Conservation (phyloP, 2,329 filamentous ascomycete species). For the Epichloe uncinata region DNA sequence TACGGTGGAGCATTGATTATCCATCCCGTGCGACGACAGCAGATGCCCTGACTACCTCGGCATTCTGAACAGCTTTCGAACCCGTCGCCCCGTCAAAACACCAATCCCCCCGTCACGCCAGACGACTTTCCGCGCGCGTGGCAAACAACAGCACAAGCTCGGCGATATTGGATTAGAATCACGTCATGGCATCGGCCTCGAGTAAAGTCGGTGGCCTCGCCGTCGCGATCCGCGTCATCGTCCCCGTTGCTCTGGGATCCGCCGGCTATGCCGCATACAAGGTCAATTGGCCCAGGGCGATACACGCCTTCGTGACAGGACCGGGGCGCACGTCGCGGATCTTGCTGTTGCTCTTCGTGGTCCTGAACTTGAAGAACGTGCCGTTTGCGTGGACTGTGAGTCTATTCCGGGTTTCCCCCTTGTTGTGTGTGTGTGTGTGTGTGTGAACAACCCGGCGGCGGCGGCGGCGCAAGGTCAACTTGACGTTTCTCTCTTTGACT, state of each 20-base stretch:
- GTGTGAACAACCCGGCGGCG: background rate
- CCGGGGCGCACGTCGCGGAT: slow-evolving; percentile 41
- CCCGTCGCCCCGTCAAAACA: too few relatives aligned
- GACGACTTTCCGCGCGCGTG: too few relatives aligned
- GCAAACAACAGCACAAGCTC: background rate
- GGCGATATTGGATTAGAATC: background rate
- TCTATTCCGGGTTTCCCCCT: background rate
- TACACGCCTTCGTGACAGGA: slow-evolving; percentile 36
- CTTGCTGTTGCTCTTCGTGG: slow-evolving; percentile 38
- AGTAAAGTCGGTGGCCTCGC: slow-evolving; percentile 20
- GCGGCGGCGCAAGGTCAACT: background rate
- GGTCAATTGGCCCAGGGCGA: slow-evolving; percentile 26
- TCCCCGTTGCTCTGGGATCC: slow-evolving; percentile 28
- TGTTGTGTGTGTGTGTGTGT: background rate
- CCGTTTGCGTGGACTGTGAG: slow-evolving; percentile 66
- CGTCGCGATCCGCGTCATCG: slow-evolving; percentile 24
- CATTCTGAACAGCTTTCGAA: too few relatives aligned
- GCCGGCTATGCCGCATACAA: slow-evolving; percentile 34
- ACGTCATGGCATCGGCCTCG: slow-evolving; percentile 18
- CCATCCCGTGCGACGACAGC: too few relatives aligned
- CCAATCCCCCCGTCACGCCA: background rate
- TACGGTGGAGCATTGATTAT: too few relatives aligned
- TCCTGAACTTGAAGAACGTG: slow-evolving; percentile 60
- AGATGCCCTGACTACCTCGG: too few relatives aligned
- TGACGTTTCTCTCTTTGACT: background rate